phyloP scores from a whole-genome alignment of 441 rosid species.

The Brassica balearica region DNA sequence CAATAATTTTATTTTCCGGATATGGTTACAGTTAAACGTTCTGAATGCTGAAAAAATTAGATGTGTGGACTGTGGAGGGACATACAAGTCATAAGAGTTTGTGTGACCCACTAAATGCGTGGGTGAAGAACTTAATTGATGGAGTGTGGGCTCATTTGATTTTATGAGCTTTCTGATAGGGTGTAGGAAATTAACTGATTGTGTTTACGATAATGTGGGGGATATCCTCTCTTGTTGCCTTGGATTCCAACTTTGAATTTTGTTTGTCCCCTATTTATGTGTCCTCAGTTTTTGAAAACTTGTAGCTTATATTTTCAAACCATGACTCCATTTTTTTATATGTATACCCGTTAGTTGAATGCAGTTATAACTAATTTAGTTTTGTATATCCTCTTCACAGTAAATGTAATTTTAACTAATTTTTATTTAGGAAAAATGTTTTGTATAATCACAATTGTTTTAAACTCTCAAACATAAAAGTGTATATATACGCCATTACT shows the following conservation, averaged over 20 bases:
- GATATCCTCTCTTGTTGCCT: constrained; percentile 33
- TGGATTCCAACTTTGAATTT: constrained; percentile 41
- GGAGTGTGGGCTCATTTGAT: constrained; percentile 44
- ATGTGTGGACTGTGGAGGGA: constrained; percentile 34
- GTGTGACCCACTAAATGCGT: constrained; percentile 43
- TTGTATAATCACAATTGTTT: background rate
- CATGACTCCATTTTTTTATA: constrained; percentile 18
- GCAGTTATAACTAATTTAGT: too few species aligned
- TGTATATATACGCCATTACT: background rate
- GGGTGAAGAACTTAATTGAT: constrained; percentile 45
- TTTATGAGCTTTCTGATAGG: constrained; percentile 41
- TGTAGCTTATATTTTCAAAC: constrained; percentile 10
- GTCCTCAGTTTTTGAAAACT: constrained; percentile 14
- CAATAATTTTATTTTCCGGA: background rate
- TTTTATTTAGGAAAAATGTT: background rate
- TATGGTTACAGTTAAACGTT: constrained; percentile 25
- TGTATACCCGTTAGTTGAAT: background rate
- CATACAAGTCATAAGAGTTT: constrained; percentile 25
- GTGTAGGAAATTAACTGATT: constrained; percentile 39
- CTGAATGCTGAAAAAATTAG: background rate
- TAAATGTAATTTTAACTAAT: background rate
- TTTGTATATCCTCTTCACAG: background rate
- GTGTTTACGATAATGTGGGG: constrained; percentile 42
- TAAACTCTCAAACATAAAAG: background rate
- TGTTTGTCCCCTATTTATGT: background rate